A percentile compares a stretch with the other conserved stretches of the same genome.
These are phyloP conservation scores for Funneliformis geosporum DNA, from an alignment of 192 early-diverging fungal genomes.

Conservation along the genomic window DNA sequence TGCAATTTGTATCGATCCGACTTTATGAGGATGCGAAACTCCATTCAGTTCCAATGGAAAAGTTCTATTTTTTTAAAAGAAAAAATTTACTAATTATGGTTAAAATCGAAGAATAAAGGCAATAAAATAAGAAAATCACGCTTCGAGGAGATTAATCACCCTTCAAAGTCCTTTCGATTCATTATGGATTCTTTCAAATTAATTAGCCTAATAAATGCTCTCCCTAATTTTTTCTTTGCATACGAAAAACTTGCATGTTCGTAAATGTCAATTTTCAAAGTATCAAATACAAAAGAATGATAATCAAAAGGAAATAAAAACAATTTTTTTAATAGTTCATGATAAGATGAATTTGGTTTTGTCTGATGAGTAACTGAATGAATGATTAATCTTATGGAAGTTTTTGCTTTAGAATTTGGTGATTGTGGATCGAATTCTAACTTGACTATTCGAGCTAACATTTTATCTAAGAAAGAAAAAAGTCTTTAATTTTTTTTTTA, in stretches of 20 bases:
- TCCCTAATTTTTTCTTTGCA: constrained; percentile 16
- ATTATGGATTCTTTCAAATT: background rate
- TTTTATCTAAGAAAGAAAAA: constrained; percentile 12
- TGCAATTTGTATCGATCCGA: background rate
- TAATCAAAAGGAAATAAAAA: constrained; percentile 29
- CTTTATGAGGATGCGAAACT: background rate
- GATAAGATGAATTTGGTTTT: constrained; percentile 6
- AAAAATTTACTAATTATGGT: background rate
- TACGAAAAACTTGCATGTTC: constrained; percentile 4
- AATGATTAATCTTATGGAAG: constrained; percentile 5
- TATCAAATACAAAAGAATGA: constrained; percentile 26
- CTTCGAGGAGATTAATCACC: background rate
- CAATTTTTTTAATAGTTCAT: constrained; percentile 3
- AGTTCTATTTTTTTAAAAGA: background rate
- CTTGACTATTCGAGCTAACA: background rate
- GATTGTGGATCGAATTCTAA: background rate
- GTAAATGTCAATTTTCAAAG: constrained; percentile 27
- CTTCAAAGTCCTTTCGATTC: constrained; percentile 2
- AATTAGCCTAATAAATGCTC: background rate
- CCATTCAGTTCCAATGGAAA: constrained; percentile 3
- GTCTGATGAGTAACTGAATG: constrained; percentile 6
- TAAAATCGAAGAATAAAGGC: background rate
- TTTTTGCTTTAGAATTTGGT: constrained; percentile 7
- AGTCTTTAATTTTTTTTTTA: background rate
- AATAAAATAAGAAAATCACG: background rate